Evolutionary conservation across 345 rosid genomes (phyloP), one percentile per base, ranked within the genome.

Genomic region (Alliaria petiolata): DNA sequence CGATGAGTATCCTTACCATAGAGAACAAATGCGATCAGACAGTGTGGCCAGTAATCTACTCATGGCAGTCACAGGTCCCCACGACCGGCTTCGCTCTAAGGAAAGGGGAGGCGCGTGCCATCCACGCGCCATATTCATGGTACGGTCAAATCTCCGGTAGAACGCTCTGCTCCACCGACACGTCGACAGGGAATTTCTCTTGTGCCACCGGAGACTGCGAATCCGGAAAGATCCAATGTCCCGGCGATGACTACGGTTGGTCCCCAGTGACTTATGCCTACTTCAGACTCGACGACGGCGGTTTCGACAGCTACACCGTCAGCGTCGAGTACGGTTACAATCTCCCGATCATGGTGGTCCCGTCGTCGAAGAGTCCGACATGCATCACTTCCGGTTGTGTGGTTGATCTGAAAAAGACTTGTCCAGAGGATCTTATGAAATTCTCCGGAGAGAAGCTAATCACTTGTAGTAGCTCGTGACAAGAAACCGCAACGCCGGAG

Each of bases 271-370:
- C 75, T 28, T 70, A 61, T 9, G 44, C n/a, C 34, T 28, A 11
- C 16, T 70, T 70, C 51, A 70, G 53, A 61, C 51, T 60, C 50
- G 34, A 39, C 2, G 4, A 60, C 8, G 30, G 4, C 16, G 67
- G 75, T 3, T 13, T 20, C 43, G 51, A 50, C 26, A 70, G 61
- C 60, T 8, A 70, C 35, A 50, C 44, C 7, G 40, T 61, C 7
- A 70, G 61, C 26, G 22, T 70, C n/a, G n/a, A n/a, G n/a, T n/a
- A n/a, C 14, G 60, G 75, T 49, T 70, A 70, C 40, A 70, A 70
- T 46, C 74, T 70, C 58, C 74, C 74, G 0, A 0, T 70, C 4
- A 47, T 38, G 50, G 74, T 69, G 3, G 58, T 47, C 3, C 66
- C 74, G 6, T 55, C 72, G 2, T 8, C 15, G 8, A 58, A 6